Evolutionary conservation across 1,139 yeast genomes (phyloP), one percentile per base, ranked within the genome.

Genomic region (Taphrina deformans): DNA sequence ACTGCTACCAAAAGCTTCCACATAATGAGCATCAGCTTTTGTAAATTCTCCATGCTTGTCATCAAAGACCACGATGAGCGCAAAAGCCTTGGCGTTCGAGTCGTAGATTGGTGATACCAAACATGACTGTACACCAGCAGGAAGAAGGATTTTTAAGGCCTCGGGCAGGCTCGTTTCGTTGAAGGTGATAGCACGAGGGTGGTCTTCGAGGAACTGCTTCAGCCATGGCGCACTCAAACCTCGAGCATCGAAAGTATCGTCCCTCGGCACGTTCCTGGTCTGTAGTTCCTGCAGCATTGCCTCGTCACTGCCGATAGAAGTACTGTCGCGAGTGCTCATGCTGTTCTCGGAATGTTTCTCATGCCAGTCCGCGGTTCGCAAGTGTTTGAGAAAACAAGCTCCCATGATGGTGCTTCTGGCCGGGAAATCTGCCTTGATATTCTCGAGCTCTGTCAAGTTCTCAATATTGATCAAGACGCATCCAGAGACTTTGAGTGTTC

Each of bases 361-460:
- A 21, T 53, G 58, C 58, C 58, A 53, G 18, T 23, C 29, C 16
- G 31, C 12, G 31, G 58, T 38, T 5, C 58, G 58, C 18, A 53
- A 35, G 38, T 53, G 58, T 26, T 27, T 35, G 21, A 53, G 27
- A 16, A 53, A 53, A 24, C 58, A 53, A 14, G 58, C 58, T 10
- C 58, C 58, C 58, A 53, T 53, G 35, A 53, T 53, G 12, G 58
- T 53, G 48, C 58, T 53, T 14, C 58, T 9, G 14, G 58, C 35
- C 7, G 58, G 58, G 16, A 53, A 35, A 16, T 35, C 58, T 35
- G 58, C 58, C 18, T 23, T n/a, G 33, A 53, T 53, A 16, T 53
- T 53, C 35, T 53, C 58, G 35, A 53, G 48, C 33, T 35, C 45
- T 7, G 35, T 38, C 31, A 53, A 10, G 26, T 53, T 53, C 26